Evolutionary conservation across 306 rosid species (phyloP).

Genomic region (Oxytropis ochrocephala): DNA sequence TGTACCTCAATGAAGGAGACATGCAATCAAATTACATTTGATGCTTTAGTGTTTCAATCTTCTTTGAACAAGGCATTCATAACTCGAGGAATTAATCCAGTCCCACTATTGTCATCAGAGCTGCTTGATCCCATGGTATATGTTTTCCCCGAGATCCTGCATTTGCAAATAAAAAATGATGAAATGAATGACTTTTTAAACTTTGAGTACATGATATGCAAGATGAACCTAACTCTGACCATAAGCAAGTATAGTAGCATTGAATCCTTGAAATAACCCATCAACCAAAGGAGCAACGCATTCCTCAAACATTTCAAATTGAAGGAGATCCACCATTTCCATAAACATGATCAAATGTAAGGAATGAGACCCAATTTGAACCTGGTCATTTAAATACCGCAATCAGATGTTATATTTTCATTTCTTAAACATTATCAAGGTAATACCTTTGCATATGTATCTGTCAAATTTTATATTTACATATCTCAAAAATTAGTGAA

Average conservation of each 20-base stretch:
- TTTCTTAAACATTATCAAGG: too few species aligned
- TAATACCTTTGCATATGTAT: not conserved
- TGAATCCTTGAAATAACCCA: conserved; percentile 78
- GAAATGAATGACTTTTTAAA: conserved; percentile 7
- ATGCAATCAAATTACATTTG: conserved; percentile 70
- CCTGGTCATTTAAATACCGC: conserved; percentile 37
- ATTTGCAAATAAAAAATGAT: conserved; percentile 37
- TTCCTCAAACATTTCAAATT: conserved; percentile 57
- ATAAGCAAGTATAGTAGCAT: conserved; percentile 82
- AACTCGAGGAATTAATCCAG: conserved; percentile 60
- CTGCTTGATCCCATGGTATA: conserved; percentile 86
- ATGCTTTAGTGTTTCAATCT: conserved; percentile 58
- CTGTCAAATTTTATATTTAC: not conserved
- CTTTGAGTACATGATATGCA: conserved; percentile 1
- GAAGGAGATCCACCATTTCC: conserved; percentile 68
- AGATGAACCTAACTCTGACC: conserved; percentile 65
- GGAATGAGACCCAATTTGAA: conserved; percentile 69
- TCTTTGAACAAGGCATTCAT: conserved; percentile 67
- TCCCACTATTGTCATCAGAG: conserved; percentile 44
- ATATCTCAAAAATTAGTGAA: conserved; percentile 1
- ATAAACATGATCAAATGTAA: conserved; percentile 76
- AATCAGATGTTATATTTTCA: too few species aligned
- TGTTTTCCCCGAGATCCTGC: conserved; percentile 88
- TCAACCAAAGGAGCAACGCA: conserved; percentile 72
- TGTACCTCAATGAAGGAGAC: conserved; percentile 81